These are phyloP conservation scores for Zasmidium cellare DNA, from an alignment of 2,329 filamentous ascomycete species.

Conservation along the genomic window DNA sequence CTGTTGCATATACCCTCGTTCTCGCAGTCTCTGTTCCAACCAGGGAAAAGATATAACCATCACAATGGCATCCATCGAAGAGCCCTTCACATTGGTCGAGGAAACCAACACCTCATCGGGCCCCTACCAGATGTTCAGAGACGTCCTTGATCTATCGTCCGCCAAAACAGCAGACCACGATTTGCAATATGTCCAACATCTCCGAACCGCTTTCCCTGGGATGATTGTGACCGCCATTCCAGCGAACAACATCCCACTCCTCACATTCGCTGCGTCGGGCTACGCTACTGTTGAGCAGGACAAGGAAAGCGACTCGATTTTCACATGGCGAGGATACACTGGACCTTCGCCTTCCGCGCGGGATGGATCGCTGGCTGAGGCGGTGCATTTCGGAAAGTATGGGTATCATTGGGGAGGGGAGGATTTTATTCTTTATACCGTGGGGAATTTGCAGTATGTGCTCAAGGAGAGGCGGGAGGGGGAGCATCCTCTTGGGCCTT, in stretches of 20 bases:
- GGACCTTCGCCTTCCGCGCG: slow-evolving; percentile 30
- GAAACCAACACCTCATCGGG: slow-evolving; percentile 3
- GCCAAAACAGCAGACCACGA: slow-evolving; percentile 40
- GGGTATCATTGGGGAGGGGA: slow-evolving; percentile 40
- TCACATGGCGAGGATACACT: slow-evolving; percentile 40
- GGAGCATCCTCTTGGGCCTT: slow-evolving; percentile 38
- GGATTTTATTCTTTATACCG: slow-evolving; percentile 42
- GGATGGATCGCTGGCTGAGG: slow-evolving; percentile 37
- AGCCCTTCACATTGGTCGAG: slow-evolving; percentile 2
- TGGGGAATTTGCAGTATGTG: slow-evolving; percentile 41
- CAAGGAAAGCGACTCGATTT: slow-evolving; percentile 38
- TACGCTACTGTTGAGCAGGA: slow-evolving; percentile 41
- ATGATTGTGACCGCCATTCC: slow-evolving; percentile 42
- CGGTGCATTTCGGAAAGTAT: slow-evolving; percentile 43
- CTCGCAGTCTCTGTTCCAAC: background rate
- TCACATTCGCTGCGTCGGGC: slow-evolving; percentile 44
- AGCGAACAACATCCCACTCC: slow-evolving; percentile 37
- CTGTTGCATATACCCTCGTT: background rate
- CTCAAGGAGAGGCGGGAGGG: slow-evolving; percentile 37
- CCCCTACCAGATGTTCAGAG: slow-evolving; percentile 36
- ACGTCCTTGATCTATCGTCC: slow-evolving; percentile 37
- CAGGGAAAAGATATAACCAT: background rate
- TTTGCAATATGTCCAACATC: slow-evolving; percentile 38
- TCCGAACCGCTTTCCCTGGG: slow-evolving; percentile 39
- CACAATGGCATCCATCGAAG: background rate